Percentiles rank a stretch among this genome's conserved stretches.
These are phyloP conservation scores for Annulohypoxylon bovei DNA, from an alignment of 495 filamentous ascomycete genomes.

Conservation along the genomic window DNA sequence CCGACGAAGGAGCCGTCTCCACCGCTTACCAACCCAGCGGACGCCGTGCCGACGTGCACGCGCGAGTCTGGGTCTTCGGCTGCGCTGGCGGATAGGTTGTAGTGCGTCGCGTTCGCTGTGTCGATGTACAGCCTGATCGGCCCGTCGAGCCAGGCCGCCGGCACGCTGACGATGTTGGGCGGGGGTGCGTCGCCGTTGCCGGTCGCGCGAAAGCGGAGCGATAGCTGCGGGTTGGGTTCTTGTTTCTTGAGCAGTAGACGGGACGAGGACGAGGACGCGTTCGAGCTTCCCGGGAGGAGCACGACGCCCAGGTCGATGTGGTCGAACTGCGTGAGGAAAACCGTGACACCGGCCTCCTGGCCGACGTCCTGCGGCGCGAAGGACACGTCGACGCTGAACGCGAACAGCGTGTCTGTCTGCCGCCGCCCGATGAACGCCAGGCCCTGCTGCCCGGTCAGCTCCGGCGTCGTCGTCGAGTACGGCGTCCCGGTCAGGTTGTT, in stretches of 20 bases:
- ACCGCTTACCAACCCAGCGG: conserved; percentile 48
- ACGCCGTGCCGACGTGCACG: conserved; percentile 44
- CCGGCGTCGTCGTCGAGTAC: conserved; percentile 24
- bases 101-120: conserved; percentile 52
- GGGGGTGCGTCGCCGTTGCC: conserved; percentile 19
- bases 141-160: conserved; percentile 39
- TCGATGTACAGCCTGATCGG: conserved; percentile 47
- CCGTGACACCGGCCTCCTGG: conserved; percentile 53
- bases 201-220: conserved; percentile 46
- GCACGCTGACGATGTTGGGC: conserved; percentile 18
- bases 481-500: conserved; percentile 51
- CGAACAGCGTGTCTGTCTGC: conserved; percentile 58
- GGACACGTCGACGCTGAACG: conserved; percentile 51
- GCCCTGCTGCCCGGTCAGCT: conserved; percentile 35
- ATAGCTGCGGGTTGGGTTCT: conserved; percentile 28
- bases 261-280: background rate
- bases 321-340: conserved; percentile 58
- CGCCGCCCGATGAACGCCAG: conserved; percentile 56
- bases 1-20: conserved; percentile 51
- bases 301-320: conserved; percentile 60
- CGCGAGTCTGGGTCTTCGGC: conserved; percentile 17
- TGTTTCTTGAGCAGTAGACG: background rate
- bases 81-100: conserved; percentile 46
- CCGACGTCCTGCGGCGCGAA: conserved; percentile 48
- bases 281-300: conserved; percentile 27